phyloP scores from a whole-genome alignment of 768 basidiomycete species.

The Termitomyces sp. region DNA sequence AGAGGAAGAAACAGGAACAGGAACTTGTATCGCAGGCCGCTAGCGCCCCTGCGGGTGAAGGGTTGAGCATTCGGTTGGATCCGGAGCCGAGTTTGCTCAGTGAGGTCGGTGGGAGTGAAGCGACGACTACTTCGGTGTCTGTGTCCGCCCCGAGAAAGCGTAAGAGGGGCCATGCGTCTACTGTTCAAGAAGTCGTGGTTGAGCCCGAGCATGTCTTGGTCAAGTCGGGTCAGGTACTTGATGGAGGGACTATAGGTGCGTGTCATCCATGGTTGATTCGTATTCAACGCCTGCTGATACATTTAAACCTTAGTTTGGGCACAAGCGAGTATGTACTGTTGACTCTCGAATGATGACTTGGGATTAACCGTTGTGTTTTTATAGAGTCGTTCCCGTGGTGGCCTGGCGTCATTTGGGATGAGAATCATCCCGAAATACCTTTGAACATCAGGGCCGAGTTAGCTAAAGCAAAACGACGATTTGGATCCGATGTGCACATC shows the following conservation, averaged over 20 bases:
- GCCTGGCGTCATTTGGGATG: slow-evolving; percentile 75
- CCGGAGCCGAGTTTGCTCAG: slow-evolving; percentile 41
- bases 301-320: slow-evolving; percentile 66
- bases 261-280: slow-evolving; percentile 7
- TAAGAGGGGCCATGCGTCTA: not conserved
- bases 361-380: not conserved
- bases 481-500: slow-evolving; percentile 48
- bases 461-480: slow-evolving; percentile 29
- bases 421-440: slow-evolving; percentile 58
- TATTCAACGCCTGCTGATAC: not conserved
- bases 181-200: not conserved
- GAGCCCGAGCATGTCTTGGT: slow-evolving; percentile 29
- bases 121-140: not conserved
- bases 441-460: slow-evolving; percentile 25
- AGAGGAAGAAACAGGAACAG: slow-evolving; percentile 20
- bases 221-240: slow-evolving; percentile 31
- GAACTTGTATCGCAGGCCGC: not conserved
- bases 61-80: slow-evolving; percentile 17
- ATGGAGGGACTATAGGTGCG: slow-evolving; percentile 65
- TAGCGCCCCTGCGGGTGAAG: not conserved
- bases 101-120: slow-evolving; percentile 28
- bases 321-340: slow-evolving; percentile 53
- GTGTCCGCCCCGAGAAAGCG: not conserved
- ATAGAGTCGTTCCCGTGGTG: slow-evolving; percentile 81
- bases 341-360: not conserved